Conservation (phyloP, 805 yeast genomes). For the Kazachstania martiniae region DNA sequence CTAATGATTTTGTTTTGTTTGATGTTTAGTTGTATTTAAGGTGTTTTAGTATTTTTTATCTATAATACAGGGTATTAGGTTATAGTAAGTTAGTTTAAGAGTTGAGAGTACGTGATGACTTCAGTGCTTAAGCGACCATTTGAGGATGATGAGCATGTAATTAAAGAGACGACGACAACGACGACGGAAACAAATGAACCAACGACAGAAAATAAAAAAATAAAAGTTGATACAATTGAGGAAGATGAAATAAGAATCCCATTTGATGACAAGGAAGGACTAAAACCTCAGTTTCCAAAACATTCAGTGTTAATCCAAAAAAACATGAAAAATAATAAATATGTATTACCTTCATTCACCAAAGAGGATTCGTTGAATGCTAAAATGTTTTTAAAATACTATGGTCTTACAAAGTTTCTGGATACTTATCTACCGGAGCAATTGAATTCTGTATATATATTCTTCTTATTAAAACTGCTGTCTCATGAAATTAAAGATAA, state of each 20-base stretch:
- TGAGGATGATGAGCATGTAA: no score
- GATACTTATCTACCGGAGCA: slow-evolving; percentile 50
- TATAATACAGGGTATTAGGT: no score
- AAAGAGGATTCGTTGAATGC: slow-evolving; percentile 37
- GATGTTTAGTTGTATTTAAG: no score
- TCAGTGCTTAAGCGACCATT: no score
- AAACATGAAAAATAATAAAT: slow-evolving; percentile 20
- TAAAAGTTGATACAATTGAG: neutral
- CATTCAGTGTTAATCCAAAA: slow-evolving; percentile 21
- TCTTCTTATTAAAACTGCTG: slow-evolving; percentile 45
- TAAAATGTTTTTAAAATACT: slow-evolving; percentile 41
- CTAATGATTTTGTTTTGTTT: no score
- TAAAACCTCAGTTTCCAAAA: slow-evolving; percentile 13
- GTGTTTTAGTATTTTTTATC: no score
- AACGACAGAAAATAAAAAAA: neutral
- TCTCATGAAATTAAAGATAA: slow-evolving; percentile 43
- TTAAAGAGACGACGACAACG: no score
- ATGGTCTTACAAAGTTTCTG: slow-evolving; percentile 53
- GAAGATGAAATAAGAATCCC: neutral
- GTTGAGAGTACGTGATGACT: no score
- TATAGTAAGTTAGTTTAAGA: no score
- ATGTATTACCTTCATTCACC: slow-evolving; percentile 29
- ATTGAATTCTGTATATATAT: slow-evolving; percentile 47
- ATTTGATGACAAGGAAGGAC: slow-evolving; percentile 4
- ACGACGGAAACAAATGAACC: neutral